phyloP scores from a whole-genome alignment of 2,329 filamentous ascomycete genomes.

The Venturia carpophila region DNA sequence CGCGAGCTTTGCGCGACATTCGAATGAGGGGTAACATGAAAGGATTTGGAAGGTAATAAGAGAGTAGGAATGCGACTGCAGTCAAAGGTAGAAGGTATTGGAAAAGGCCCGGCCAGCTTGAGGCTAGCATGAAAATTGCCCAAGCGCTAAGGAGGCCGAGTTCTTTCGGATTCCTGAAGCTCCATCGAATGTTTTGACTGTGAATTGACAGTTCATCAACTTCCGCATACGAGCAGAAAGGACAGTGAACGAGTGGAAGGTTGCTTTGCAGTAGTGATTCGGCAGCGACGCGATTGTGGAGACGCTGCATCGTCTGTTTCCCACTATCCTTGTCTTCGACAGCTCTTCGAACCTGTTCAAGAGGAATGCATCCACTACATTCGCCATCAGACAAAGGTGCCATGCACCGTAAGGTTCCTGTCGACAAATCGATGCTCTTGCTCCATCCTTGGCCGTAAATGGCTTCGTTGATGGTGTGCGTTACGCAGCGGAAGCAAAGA shows the following conservation, averaged over 20 bases:
- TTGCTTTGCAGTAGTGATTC: constrained; percentile 66
- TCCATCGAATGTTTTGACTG: constrained; percentile 21
- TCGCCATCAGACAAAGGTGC: constrained; percentile 56
- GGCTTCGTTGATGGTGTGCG: constrained; percentile 73
- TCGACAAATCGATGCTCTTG: constrained; percentile 64
- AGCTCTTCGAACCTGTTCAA: constrained; percentile 62
- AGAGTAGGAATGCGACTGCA: not conserved
- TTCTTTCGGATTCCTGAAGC: constrained; percentile 23
- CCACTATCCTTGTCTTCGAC: constrained; percentile 59
- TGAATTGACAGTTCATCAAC: constrained; percentile 49
- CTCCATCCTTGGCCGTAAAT: constrained; percentile 91
- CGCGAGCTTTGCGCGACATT: constrained; percentile 61
- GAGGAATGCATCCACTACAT: constrained; percentile 66
- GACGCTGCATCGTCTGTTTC: constrained; percentile 60
- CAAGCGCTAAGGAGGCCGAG: constrained; percentile 45
- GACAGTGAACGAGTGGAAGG: constrained; percentile 72
- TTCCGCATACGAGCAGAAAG: constrained; percentile 88
- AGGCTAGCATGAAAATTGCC: constrained; percentile 34
- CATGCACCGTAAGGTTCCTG: constrained; percentile 73
- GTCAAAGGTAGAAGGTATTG: not conserved
- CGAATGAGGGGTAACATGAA: constrained; percentile 40
- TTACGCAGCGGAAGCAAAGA: constrained; percentile 75
- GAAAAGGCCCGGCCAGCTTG: constrained; percentile 35
- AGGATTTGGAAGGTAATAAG: constrained; percentile 24
- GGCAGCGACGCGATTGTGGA: constrained; percentile 71